Evolutionary conservation across 2,329 filamentous ascomycete species (phyloP).

Genomic region (Fusarium caatingaense): DNA sequence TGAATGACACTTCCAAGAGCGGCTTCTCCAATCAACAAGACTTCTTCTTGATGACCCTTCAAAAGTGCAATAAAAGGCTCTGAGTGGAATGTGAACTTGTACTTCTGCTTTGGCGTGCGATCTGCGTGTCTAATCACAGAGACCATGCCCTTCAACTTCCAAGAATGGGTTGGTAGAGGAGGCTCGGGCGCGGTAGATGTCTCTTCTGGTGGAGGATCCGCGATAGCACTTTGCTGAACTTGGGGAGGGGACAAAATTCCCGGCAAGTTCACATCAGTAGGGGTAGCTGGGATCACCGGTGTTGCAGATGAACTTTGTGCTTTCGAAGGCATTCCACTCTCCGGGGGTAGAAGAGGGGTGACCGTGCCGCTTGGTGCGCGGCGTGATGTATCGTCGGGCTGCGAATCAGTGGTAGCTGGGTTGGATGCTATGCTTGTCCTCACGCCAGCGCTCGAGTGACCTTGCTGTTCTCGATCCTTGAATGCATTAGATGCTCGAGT

Average conservation of each 20-base stretch:
- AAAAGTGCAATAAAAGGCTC: conserved; percentile 95
- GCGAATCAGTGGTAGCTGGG: conserved; percentile 41
- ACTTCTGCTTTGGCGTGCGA: conserved; percentile 97
- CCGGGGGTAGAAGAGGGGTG: conserved; percentile 48
- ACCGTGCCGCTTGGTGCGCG: conserved; percentile 45
- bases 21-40: conserved; percentile 90
- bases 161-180: conserved; percentile 86
- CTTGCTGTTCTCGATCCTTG: conserved; percentile 55
- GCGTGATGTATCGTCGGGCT: conserved; percentile 41
- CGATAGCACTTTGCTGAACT: conserved; percentile 48
- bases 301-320: conserved; percentile 53
- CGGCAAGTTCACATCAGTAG: conserved; percentile 47
- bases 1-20: conserved; percentile 89
- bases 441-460: conserved; percentile 34
- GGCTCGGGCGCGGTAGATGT: conserved; percentile 64
- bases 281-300: conserved; percentile 51
- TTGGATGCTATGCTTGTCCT: conserved; percentile 47
- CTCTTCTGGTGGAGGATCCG: conserved; percentile 47
- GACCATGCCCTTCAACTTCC: conserved; percentile 98
- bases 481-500: conserved; percentile 47
- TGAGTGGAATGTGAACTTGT: conserved; percentile 99
- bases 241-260: conserved; percentile 48
- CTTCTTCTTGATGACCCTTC: conserved; percentile 95
- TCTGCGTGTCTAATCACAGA: conserved; percentile 97
- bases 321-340: conserved; percentile 49